A percentile compares a stretch with the other conserved stretches of the same genome.
phyloP scores from a whole-genome alignment of 768 basidiomycete species.

The Naganishia kalamii region DNA sequence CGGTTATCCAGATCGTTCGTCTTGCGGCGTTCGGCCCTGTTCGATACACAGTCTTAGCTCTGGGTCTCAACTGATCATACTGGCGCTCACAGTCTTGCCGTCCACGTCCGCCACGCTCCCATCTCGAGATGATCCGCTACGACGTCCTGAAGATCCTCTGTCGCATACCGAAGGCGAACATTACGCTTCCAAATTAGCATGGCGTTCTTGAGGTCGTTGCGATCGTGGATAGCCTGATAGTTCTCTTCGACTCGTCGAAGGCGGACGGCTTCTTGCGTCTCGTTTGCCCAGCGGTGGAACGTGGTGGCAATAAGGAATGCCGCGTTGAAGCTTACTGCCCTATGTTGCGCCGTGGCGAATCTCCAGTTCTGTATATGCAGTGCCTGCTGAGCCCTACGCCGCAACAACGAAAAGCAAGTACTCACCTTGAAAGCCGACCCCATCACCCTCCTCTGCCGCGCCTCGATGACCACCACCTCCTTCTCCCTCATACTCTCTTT shows the following conservation, averaged over 20 bases:
- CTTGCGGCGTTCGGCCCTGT: not conserved
- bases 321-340: constrained; percentile 12
- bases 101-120: not conserved
- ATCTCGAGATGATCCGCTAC: not conserved
- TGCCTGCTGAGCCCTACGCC: not conserved
- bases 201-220: not conserved
- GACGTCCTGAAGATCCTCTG: not conserved
- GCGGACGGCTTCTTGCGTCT: not conserved
- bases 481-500: constrained; percentile 12
- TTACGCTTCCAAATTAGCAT: not conserved
- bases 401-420: not conserved
- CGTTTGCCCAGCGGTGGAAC: not conserved
- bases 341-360: constrained; percentile 3
- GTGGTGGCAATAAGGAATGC: constrained; percentile 7
- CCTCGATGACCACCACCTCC: not conserved
- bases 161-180: not conserved
- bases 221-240: not conserved
- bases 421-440: constrained; percentile 5
- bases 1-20: not conserved
- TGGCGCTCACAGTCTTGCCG: not conserved
- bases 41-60: not conserved
- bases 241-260: constrained; percentile 6
- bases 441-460: constrained; percentile 1
- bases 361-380: not conserved
- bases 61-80: no score